phyloP scores from a whole-genome alignment of 148 eudicot species.

The Rhododendron williamsianum region DNA sequence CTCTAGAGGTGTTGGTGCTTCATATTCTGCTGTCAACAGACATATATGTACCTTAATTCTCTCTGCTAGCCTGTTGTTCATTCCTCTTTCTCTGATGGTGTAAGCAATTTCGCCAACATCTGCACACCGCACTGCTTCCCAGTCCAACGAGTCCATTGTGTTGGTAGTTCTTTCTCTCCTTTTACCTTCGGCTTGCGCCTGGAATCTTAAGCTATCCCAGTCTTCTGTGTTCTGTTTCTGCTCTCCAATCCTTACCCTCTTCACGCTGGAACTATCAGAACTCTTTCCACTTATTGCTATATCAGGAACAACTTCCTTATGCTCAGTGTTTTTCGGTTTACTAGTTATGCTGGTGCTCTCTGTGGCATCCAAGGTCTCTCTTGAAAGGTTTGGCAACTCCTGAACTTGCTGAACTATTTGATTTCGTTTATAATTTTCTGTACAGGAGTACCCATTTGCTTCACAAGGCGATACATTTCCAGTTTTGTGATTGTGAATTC shows the following conservation, averaged over 20 bases:
- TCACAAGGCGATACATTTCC: background rate
- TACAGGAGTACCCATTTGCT: background rate
- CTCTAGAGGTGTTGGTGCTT: too few relatives aligned
- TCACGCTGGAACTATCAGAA: constrained; percentile 29
- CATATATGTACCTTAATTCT: constrained; percentile 65
- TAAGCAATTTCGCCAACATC: constrained; percentile 70
- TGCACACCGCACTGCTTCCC: constrained; percentile 83
- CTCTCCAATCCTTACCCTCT: constrained; percentile 38
- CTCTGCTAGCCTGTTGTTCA: constrained; percentile 94
- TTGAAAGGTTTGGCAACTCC: constrained; percentile 9
- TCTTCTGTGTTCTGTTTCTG: constrained; percentile 48
- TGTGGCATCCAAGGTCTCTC: constrained; percentile 28
- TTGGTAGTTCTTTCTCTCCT: constrained; percentile 44
- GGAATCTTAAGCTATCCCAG: constrained; percentile 77
- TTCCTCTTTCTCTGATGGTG: constrained; percentile 87
- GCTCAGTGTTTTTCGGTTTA: constrained; percentile 20
- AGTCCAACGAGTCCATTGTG: constrained; percentile 79
- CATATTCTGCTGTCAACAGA: background rate
- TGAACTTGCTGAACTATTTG: background rate
- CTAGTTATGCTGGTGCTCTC: constrained; percentile 33
- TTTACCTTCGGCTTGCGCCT: constrained; percentile 42
- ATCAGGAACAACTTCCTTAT: constrained; percentile 26
- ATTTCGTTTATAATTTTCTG: background rate
- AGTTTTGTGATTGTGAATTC: background rate
- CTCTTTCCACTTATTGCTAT: constrained; percentile 16